phyloP scores from a whole-genome alignment of 371 early-diverging fungal genomes.

The Mortierella sp. region DNA sequence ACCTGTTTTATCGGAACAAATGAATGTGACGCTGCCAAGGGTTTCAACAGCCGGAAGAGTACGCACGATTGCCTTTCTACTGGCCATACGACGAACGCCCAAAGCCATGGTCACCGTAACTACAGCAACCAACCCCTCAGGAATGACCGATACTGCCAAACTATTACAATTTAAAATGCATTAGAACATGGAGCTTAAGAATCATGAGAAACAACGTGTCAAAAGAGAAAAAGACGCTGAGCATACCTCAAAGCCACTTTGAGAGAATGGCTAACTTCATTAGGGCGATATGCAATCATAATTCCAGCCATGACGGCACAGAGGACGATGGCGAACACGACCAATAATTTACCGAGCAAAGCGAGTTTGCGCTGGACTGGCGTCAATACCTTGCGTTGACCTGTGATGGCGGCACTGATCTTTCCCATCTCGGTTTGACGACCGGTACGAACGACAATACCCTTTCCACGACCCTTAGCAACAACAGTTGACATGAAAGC shows the following conservation, averaged over 20 bases:
- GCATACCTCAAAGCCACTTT: slow-evolving; percentile 68
- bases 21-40: slow-evolving; percentile 91
- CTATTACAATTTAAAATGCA: slow-evolving; percentile 64
- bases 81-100: slow-evolving; percentile 90
- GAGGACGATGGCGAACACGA: slow-evolving; percentile 71
- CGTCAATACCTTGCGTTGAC: slow-evolving; percentile 69
- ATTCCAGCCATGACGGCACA: slow-evolving; percentile 88
- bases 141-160: slow-evolving; percentile 88
- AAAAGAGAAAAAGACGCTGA: slow-evolving; percentile 10
- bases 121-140: slow-evolving; percentile 94
- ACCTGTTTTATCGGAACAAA: slow-evolving; percentile 97
- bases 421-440: slow-evolving; percentile 81
- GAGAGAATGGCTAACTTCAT: slow-evolving; percentile 61
- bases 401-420: slow-evolving; percentile 81
- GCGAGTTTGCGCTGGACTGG: slow-evolving; percentile 82
- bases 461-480: slow-evolving; percentile 84
- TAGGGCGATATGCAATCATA: slow-evolving; percentile 77
- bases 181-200: slow-evolving; percentile 13
- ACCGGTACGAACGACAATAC: slow-evolving; percentile 87
- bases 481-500: slow-evolving; percentile 91
- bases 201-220: background rate
- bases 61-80: slow-evolving; percentile 84
- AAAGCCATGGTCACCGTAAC: slow-evolving; percentile 90
- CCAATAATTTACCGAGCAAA: slow-evolving; percentile 70
- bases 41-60: slow-evolving; percentile 94